phyloP scores from a whole-genome alignment of 2,329 filamentous ascomycete genomes.

The Colletotrichum neosansevieriae region DNA sequence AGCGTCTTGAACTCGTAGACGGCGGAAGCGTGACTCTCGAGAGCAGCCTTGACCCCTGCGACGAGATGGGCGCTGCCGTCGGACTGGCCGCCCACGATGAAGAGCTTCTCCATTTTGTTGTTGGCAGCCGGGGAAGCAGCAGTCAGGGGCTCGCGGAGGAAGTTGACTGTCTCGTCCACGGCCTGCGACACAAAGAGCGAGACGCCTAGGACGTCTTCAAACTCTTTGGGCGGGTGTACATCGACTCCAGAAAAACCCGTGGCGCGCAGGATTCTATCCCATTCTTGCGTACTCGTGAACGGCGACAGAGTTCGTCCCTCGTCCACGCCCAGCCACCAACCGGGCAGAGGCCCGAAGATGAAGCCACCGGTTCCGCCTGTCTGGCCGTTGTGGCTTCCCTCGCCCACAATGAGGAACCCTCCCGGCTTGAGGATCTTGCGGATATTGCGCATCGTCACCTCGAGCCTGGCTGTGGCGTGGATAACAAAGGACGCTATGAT shows the following conservation, averaged over 20 bases:
- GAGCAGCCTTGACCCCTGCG: no score
- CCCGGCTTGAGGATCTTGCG: constrained; percentile 47
- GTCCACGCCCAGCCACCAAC: constrained; percentile 48
- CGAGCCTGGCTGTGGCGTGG: constrained; percentile 44
- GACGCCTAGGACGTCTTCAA: not conserved
- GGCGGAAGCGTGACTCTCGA: not conserved
- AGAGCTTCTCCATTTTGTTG: no score
- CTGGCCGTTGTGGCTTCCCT: constrained; percentile 9
- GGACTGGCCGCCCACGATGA: no score
- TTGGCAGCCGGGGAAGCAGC: not conserved
- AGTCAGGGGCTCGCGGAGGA: constrained; percentile 10
- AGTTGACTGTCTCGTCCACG: constrained; percentile 4
- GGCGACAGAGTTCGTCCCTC: constrained; percentile 3
- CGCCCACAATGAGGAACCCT: constrained; percentile 45
- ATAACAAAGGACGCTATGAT: constrained; percentile 47
- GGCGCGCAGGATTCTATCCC: constrained; percentile 5
- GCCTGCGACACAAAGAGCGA: constrained; percentile 14
- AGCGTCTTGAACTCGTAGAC: not conserved
- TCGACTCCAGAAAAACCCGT: constrained; percentile 38
- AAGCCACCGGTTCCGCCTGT: not conserved
- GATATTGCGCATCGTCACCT: constrained; percentile 42
- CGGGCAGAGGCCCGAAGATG: constrained; percentile 45
- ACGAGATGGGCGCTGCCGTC: no score
- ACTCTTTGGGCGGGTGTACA: no score
- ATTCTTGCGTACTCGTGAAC: not conserved